Evolutionary conservation across 2,329 filamentous ascomycete genomes (phyloP), one percentile per base, ranked within the genome.

Genomic region (Cladosporium sphaerospermum): DNA sequence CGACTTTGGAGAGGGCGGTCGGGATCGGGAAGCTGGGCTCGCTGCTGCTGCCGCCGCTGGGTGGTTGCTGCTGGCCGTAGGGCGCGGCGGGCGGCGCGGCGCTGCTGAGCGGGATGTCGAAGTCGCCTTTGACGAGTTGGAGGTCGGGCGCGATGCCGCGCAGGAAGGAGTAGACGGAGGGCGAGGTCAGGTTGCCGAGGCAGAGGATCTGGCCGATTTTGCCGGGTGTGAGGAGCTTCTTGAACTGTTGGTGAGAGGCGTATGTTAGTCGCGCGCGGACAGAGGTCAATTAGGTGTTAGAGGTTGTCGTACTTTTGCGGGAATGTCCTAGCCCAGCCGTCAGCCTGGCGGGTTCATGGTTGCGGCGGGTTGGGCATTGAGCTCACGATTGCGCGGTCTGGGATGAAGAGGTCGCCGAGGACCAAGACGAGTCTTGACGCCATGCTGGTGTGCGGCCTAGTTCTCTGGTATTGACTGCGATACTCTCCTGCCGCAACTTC

Each of bases 331-430:
- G 49, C 46, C 58, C 57, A 55, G 43, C 59, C 57, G 57, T 62
- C 58, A 60, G 58, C 56, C 53, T 59, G 57, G 54, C 56, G 31
- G 40, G 32, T 53, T 23, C 45, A 53, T 45, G 32, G 43, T 56
- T 54, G 44, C 28, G 52, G 50, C 42, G 47, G 39, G 40, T 53
- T 32, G 39, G 52, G 55, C 54, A 46, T 44, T 44, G 49, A 50
- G 69, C 73, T 62, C 69, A 81, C 90, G 59, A 93, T 84, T 63
- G 89, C 90, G 69, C 90, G 81, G 73, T 96, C 90, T 64, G 90
- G 90, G 73, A 96, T 95, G 76, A 95, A 90, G 52, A 96, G 82
- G 75, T 96, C 90, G 70, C 89, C 89, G 63, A 96, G 89, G 67
- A 93, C 89, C 68, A 96, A 82, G 68, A 95, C 90, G 62, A 96